Conservation (phyloP, 108 stramenopile species). For the Licmophora abbreviata region DNA sequence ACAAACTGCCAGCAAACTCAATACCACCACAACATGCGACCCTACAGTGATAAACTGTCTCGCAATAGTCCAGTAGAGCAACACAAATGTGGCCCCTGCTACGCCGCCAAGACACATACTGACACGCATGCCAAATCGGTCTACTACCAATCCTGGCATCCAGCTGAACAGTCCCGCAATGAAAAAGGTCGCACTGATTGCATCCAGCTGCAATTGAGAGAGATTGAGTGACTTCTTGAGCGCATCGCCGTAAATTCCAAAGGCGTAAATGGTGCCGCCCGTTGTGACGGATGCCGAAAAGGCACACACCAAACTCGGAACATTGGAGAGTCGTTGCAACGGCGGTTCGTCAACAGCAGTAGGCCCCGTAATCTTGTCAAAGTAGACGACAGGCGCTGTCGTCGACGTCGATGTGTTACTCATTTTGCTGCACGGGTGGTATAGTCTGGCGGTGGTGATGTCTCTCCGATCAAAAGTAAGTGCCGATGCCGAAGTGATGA, state of each 20-base stretch:
- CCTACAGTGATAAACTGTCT: neutral
- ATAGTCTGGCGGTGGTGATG: too few relatives aligned
- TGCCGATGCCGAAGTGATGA: too few relatives aligned
- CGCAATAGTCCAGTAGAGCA: slow-evolving; percentile 58
- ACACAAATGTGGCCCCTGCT: slow-evolving; percentile 27
- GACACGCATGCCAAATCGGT: slow-evolving; percentile 45
- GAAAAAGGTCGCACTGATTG: slow-evolving; percentile 60
- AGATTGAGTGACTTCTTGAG: slow-evolving; percentile 63
- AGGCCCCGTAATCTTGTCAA: too few relatives aligned
- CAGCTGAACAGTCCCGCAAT: slow-evolving; percentile 68
- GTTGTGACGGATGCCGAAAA: slow-evolving; percentile 68
- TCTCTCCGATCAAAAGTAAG: too few relatives aligned
- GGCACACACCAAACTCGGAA: slow-evolving; percentile 52
- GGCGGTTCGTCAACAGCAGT: too few relatives aligned
- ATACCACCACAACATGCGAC: slow-evolving; percentile 17
- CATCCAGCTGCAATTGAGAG: slow-evolving; percentile 64
- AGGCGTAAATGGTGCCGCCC: slow-evolving; percentile 78
- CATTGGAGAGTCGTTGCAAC: too few relatives aligned
- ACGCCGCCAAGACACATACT: slow-evolving; percentile 50
- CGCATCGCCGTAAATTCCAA: slow-evolving; percentile 70
- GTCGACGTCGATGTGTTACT: too few relatives aligned
- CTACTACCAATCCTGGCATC: slow-evolving; percentile 66
- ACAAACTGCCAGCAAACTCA: slow-evolving; percentile 42
- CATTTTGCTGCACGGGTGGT: too few relatives aligned
- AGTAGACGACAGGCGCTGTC: too few relatives aligned